These are phyloP conservation scores for Cercophora samala DNA, from an alignment of 495 filamentous ascomycete species.

Conservation along the genomic window DNA sequence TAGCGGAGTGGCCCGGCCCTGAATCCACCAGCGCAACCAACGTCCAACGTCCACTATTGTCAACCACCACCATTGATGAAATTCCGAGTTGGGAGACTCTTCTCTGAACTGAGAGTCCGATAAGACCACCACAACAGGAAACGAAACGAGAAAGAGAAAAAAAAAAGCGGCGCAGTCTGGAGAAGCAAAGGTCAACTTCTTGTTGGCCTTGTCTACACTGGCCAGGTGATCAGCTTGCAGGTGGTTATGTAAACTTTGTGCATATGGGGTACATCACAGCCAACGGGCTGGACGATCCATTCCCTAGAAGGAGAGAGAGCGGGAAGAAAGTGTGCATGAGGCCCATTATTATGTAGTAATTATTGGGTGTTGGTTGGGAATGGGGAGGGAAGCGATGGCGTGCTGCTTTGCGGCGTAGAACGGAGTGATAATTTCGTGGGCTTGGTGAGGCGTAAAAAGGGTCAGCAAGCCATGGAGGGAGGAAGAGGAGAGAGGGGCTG, in stretches of 20 bases:
- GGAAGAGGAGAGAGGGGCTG: too few relatives aligned
- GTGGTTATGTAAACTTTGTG: not conserved
- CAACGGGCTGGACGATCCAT: not conserved
- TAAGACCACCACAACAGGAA: not conserved
- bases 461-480: not conserved
- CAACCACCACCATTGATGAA: not conserved
- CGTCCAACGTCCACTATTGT: not conserved
- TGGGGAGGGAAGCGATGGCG: not conserved
- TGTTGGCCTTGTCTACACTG: not conserved
- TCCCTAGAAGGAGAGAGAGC: not conserved
- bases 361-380: not conserved
- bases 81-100: not conserved
- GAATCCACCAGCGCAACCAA: too few relatives aligned
- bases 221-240: not conserved
- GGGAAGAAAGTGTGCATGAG: not conserved
- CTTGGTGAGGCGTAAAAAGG: not conserved
- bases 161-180: not conserved
- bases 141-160: too few relatives aligned
- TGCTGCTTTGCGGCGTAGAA: not conserved
- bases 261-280: too few relatives aligned
- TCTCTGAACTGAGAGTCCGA: not conserved
- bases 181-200: not conserved
- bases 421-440: not conserved
- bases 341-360: slow-evolving; percentile 5
- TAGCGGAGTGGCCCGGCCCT: not conserved